phyloP scores from a whole-genome alignment of 805 yeast genomes.

The Candida verbasci region DNA sequence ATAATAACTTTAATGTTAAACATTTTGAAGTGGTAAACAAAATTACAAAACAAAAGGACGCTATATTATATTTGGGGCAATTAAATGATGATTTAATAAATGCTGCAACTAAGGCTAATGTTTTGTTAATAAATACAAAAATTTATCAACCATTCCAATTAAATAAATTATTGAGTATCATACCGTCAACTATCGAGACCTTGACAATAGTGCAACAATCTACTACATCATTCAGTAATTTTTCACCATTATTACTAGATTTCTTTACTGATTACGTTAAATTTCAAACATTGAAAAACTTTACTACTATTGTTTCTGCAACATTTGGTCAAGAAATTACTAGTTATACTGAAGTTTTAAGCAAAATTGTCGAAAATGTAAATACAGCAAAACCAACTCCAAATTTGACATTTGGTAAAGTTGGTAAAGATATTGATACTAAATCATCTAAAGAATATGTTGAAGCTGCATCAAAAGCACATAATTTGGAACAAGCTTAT shows the following conservation, averaged over 20 bases:
- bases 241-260: slow-evolving; percentile 73
- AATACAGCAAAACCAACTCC: slow-evolving; percentile 54
- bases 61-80: slow-evolving; percentile 63
- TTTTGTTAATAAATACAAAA: slow-evolving; percentile 53
- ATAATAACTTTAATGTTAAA: slow-evolving; percentile 19
- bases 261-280: slow-evolving; percentile 57
- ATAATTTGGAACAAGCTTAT: slow-evolving; percentile 68
- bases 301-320: slow-evolving; percentile 49
- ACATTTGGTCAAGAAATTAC: slow-evolving; percentile 51
- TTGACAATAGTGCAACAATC: slow-evolving; percentile 66
- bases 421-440: slow-evolving; percentile 23
- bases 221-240: slow-evolving; percentile 28
- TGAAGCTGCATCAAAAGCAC: slow-evolving; percentile 43
- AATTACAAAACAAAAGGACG: slow-evolving; percentile 39
- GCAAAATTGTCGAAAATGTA: slow-evolving; percentile 50
- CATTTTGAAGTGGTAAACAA: slow-evolving; percentile 29
- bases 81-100: slow-evolving; percentile 40
- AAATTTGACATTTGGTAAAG: slow-evolving; percentile 56
- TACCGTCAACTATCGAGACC: slow-evolving; percentile 53
- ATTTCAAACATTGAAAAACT: slow-evolving; percentile 41
- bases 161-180: slow-evolving; percentile 39
- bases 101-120: slow-evolving; percentile 32
- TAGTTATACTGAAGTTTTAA: slow-evolving; percentile 37
- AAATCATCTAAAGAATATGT: slow-evolving; percentile 22
- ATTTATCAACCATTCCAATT: slow-evolving; percentile 73